Conservation (phyloP, 495 filamentous ascomycete genomes). For the Usnea hakonensis region DNA sequence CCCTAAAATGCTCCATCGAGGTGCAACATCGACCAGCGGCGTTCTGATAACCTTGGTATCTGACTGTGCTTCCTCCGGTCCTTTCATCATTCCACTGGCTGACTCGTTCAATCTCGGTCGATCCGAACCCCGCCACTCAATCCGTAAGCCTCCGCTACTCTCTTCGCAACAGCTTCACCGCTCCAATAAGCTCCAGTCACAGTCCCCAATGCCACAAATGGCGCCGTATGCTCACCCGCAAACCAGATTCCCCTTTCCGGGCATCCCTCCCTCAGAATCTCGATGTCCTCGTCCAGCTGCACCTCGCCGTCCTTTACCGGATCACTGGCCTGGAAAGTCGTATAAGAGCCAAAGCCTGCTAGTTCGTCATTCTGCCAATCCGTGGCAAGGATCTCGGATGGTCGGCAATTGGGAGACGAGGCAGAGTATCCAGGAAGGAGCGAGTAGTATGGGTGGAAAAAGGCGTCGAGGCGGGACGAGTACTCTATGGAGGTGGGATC, state of each 20-base stretch:
- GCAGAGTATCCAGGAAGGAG: slow-evolving; percentile 59
- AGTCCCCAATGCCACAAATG: slow-evolving; percentile 81
- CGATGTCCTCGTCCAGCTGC: slow-evolving; percentile 51
- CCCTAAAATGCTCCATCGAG: background rate
- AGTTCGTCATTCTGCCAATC: slow-evolving; percentile 76
- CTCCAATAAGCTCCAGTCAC: slow-evolving; percentile 89
- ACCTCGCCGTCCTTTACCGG: slow-evolving; percentile 47
- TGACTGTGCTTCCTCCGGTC: background rate
- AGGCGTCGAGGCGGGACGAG: slow-evolving; percentile 42
- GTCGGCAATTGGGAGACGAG: slow-evolving; percentile 49
- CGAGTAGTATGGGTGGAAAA: slow-evolving; percentile 69
- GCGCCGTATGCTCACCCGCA: slow-evolving; percentile 89
- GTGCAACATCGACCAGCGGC: background rate
- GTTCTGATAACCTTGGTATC: background rate
- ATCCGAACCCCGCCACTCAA: background rate
- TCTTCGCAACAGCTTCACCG: slow-evolving; percentile 67
- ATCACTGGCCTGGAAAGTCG: slow-evolving; percentile 78
- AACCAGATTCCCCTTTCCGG: slow-evolving; percentile 72
- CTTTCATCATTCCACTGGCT: background rate
- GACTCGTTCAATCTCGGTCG: background rate
- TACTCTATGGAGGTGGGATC: slow-evolving; percentile 30
- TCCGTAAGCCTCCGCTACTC: slow-evolving; percentile 44
- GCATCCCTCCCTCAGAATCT: slow-evolving; percentile 61
- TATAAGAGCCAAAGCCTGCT: slow-evolving; percentile 84
- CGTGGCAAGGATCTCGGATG: slow-evolving; percentile 57